These are phyloP conservation scores for Paraglomus occultum DNA, from an alignment of 192 early-diverging fungal species.

Conservation along the genomic window DNA sequence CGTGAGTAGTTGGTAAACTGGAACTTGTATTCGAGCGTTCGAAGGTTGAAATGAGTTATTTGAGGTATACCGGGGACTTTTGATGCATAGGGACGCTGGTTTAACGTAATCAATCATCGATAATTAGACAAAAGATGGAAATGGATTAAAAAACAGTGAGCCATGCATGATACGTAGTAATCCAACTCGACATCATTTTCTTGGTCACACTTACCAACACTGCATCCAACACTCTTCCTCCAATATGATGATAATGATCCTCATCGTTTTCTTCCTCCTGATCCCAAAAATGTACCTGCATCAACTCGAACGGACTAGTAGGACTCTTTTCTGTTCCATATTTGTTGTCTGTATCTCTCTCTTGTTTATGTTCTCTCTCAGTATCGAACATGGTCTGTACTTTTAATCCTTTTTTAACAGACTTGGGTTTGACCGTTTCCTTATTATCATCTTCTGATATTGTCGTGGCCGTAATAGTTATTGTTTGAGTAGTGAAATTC, in stretches of 20 bases:
- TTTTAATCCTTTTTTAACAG: neutral
- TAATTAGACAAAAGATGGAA: too few species aligned
- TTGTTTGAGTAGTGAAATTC: neutral
- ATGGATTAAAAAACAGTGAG: neutral
- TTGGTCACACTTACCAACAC: constrained; percentile 50
- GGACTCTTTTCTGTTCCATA: neutral
- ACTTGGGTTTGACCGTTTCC: neutral
- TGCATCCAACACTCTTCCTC: constrained; percentile 77
- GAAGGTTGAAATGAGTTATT: constrained; percentile 56
- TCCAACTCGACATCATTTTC: too few species aligned
- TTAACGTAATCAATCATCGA: neutral
- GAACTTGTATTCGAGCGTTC: constrained; percentile 59
- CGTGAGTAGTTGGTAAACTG: constrained; percentile 50
- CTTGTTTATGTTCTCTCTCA: neutral
- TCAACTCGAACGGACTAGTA: constrained; percentile 57
- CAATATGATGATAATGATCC: constrained; percentile 55
- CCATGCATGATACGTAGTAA: neutral
- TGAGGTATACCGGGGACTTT: constrained; percentile 70
- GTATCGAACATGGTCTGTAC: constrained; percentile 1
- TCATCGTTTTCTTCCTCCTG: constrained; percentile 30
- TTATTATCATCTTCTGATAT: neutral
- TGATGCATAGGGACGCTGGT: constrained; percentile 72
- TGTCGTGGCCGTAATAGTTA: neutral
- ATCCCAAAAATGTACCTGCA: constrained; percentile 32
- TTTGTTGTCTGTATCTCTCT: neutral